A percentile compares a stretch with the other conserved stretches of the same genome.
Conservation (phyloP, 352 stramenopile species). For the Pythium folliculosum region DNA sequence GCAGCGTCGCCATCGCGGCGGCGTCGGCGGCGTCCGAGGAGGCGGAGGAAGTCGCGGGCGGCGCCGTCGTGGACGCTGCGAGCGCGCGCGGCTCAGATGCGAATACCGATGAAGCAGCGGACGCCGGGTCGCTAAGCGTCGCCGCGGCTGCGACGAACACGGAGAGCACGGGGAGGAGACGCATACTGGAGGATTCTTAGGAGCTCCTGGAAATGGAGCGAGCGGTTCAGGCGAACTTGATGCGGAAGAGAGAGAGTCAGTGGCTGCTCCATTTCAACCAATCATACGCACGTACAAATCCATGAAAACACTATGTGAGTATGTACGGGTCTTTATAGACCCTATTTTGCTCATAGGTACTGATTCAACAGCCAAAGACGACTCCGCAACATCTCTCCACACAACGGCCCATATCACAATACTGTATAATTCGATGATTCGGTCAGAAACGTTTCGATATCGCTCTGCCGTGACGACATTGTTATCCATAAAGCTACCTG, state of each 20-base stretch:
- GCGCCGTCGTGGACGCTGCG: neutral
- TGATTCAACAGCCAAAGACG: neutral
- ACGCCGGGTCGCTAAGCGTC: neutral
- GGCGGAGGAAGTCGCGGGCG: neutral
- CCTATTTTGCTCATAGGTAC: neutral
- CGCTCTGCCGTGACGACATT: too few relatives aligned
- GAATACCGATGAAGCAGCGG: neutral
- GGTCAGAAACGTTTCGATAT: neutral
- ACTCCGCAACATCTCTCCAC: neutral
- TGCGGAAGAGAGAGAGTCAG: constrained; percentile 1
- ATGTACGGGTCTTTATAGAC: neutral
- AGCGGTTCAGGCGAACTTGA: neutral
- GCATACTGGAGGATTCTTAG: constrained; percentile 5
- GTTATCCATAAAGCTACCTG: too few relatives aligned
- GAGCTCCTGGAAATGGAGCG: neutral
- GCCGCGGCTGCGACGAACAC: constrained; percentile 3
- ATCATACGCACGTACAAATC: neutral
- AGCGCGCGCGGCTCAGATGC: constrained; percentile 12
- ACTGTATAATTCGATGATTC: neutral
- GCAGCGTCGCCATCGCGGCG: constrained; percentile 2
- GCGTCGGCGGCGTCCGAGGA: constrained; percentile 4
- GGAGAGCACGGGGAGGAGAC: constrained; percentile 4
- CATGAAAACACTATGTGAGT: neutral
- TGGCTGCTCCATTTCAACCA: neutral
- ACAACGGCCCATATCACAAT: neutral